Evolutionary conservation across 176 grass and related monocot species (phyloP).

Genomic region (Neostapfia colusana): DNA sequence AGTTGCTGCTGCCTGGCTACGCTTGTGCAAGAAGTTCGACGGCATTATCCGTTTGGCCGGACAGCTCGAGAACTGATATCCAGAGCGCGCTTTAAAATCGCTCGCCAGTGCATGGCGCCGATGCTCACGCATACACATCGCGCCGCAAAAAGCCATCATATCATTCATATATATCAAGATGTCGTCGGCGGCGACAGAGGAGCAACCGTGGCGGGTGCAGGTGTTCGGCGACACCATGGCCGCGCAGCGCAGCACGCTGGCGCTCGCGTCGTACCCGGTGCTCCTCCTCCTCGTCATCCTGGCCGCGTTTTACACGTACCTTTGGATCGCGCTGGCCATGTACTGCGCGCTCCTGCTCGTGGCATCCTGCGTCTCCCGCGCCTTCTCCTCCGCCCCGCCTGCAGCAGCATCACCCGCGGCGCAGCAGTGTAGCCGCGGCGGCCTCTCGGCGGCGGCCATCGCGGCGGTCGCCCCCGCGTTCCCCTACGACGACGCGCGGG

Average conservation of each 20-base stretch:
- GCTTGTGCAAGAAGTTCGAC: conserved; percentile 15
- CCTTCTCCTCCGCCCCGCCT: not conserved
- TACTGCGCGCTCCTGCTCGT: conserved; percentile 36
- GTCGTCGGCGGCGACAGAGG: not conserved
- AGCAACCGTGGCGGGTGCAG: conserved; percentile 16
- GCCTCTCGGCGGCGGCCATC: conserved; percentile 28
- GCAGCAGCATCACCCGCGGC: no score
- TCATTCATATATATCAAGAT: not conserved
- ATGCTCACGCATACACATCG: not conserved
- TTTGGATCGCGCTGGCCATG: conserved; percentile 43
- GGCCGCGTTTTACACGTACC: conserved; percentile 40
- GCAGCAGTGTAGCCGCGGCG: not conserved
- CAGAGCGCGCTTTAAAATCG: not conserved
- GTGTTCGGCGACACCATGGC: not conserved
- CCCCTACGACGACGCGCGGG: not conserved
- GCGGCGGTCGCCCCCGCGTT: conserved; percentile 33
- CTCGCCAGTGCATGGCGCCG: not conserved
- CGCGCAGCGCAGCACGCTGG: conserved; percentile 22
- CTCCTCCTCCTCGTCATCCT: conserved; percentile 46
- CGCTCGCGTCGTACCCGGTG: conserved; percentile 46
- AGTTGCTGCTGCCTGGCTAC: conserved; percentile 21
- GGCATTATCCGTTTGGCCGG: conserved; percentile 9
- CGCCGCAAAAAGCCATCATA: not conserved
- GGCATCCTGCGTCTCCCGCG: conserved; percentile 10
- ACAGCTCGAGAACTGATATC: not conserved